phyloP scores from a whole-genome alignment of 345 rosid species.

The Gossypium sturtianum region DNA sequence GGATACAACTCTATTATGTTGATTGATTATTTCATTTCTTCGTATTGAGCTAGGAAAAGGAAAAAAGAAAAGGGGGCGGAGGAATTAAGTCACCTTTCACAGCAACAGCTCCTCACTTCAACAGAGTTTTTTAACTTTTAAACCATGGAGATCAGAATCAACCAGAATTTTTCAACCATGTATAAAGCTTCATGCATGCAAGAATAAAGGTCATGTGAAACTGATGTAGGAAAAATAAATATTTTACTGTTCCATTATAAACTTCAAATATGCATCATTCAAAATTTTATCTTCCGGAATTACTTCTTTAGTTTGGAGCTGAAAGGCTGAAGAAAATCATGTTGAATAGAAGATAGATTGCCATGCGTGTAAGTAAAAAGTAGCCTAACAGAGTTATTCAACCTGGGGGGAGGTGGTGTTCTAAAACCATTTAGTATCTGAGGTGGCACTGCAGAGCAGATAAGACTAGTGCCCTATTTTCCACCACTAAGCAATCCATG shows the following conservation, averaged over 20 bases:
- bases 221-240: not conserved
- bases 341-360: not conserved
- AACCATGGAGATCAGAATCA: not conserved
- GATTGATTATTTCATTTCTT: not conserved
- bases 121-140: no score
- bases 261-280: not conserved
- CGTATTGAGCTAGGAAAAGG: not conserved
- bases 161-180: not conserved
- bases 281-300: not conserved
- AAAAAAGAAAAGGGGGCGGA: not conserved
- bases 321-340: not conserved
- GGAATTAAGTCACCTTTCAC: not conserved
- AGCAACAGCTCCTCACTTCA: not conserved
- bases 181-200: not conserved
- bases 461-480: not conserved
- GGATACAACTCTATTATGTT: not conserved
- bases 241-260: not conserved
- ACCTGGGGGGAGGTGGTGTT: not conserved
- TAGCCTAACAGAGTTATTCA: not conserved
- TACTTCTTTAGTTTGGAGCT: not conserved
- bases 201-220: not conserved
- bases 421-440: not conserved
- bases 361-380: not conserved
- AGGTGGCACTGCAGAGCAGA: not conserved
- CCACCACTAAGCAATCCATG: not conserved